Evolutionary conservation across 2,329 filamentous ascomycete species (phyloP), one percentile per base, ranked within the genome.

Genomic region (Penicillium vulpinum): DNA sequence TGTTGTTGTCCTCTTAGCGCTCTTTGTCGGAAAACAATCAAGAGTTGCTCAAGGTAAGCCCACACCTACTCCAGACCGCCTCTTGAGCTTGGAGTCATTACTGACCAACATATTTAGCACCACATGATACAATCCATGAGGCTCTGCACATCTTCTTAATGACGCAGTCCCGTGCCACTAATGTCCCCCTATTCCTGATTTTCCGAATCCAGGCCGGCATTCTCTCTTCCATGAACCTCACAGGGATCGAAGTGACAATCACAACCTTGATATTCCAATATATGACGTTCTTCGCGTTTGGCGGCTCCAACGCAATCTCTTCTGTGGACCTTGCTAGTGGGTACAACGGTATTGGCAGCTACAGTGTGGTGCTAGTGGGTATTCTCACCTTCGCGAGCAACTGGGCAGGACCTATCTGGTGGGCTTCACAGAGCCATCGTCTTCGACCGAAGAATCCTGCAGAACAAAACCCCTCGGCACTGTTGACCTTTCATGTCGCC

Each of bases 321-420:
- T 93, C 90, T n/a, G 86, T 99, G 66, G 92, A 97, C 70, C 83
- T 99, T 21, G 95, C 91, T 6, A 96, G 88, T 70, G 92, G 92
- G 0, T 99, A 99, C 77, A 99, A 99, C 68, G 94, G 94, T 60
- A 82, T 99, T 36, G 84, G 83, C 48, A 85, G 82, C 54, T 99
- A 95, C 79, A 92, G 90, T 69, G 81, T 94, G 60, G 61, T 86
- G n/a, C 82, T 87, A 16, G 94, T 99, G 16, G 94, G 91, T 0
- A 60, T 90, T 4, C 80, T 99, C 50, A 92, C 92, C 2, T 96
- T 97, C 68, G 72, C 91, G 7, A 86, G 89, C 65, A 99, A 99
- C 72, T 99, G 93, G 92, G 87, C 91, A 0, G 94, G 89, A 0
- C 86, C 92, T 0, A 84, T 97, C 11, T 97, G 90, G 84, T 99